phyloP scores from a whole-genome alignment of 1,284 basidiomycete genomes.

The Pterula multifida region DNA sequence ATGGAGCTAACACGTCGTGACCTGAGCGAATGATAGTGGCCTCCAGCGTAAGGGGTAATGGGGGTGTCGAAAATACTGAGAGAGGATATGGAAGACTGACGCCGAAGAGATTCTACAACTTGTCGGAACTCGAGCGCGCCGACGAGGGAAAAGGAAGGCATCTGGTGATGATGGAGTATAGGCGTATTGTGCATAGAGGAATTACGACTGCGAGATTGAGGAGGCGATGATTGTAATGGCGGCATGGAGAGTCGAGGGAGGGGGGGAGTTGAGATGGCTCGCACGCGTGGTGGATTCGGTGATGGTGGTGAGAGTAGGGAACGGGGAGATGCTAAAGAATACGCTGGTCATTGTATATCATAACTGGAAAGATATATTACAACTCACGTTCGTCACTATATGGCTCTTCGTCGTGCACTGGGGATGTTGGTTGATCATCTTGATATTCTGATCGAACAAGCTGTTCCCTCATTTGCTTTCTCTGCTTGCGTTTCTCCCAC shows the following conservation, averaged over 20 bases:
- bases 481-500: conserved; percentile 52
- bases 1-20: conserved; percentile 10
- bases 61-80: conserved; percentile 58
- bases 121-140: conserved; percentile 91
- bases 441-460: conserved; percentile 50
- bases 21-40: conserved; percentile 41
- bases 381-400: conserved; percentile 53
- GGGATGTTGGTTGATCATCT: conserved; percentile 28
- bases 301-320: conserved; percentile 12
- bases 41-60: conserved; percentile 58
- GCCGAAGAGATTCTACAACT: conserved; percentile 71
- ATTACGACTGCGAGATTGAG: background rate
- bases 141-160: conserved; percentile 81
- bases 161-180: conserved; percentile 28
- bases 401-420: conserved; percentile 27
- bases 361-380: conserved; percentile 1
- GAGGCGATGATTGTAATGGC: conserved; percentile 18
- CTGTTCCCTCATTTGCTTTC: conserved; percentile 32
- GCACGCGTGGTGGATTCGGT: conserved; percentile 26
- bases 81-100: conserved; percentile 44
- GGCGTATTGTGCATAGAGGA: conserved; percentile 24
- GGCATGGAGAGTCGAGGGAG: conserved; percentile 18
- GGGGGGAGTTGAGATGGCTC: conserved; percentile 27
- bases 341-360: conserved; percentile 6
- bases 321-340: conserved; percentile 11